Base-by-base conservation (phyloP, 768 basidiomycete species). In the Fibroporia radiculosa region DNA sequence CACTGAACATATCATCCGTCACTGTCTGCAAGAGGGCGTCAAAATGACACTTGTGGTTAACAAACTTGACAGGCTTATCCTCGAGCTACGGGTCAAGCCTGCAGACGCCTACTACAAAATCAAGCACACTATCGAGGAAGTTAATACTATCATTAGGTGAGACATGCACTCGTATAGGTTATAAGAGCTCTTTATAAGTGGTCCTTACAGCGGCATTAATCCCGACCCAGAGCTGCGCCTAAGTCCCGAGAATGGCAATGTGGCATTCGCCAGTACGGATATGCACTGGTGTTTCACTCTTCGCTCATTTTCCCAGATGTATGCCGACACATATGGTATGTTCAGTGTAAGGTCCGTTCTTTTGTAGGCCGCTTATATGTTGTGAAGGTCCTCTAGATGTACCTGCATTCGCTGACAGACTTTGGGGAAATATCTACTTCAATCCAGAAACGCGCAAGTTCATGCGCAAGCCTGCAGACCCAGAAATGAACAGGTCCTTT, bases 391-490 rank as follows among this genome's bases (percentile, higher is more conserved):
- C 79, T 8, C 67, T 98, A 41, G 87, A 97, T 58, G 78, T 92
- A n/a, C 63, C 74, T 26, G 75, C 82, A 7, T 95, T 99, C 53
- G 91, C 93, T 14, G 79, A 78, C 51, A 80, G 96, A 27, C 77
- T 99, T 12, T 99, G 96, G 96, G 96, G 96, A 13, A 93, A 98
- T 66, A 91, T 98, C 58, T 99, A 92, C 69, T 97, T 88, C 66
- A 81, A 93, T 64, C 59, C 71, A 33, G 81, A 88, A 48, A 78
- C 77, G 14, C 80, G 92, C 48, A 93, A 93, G 61, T 99, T 99
- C 63, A 84, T 82, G 2, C 80, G 91, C 39, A 93, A 92, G 61
- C 79, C 79, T 32, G 67, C 75, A 4, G 92, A 92, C 54, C 76
- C 85, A 0, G 89, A 92, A 54, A 71, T 80, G 33, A 75, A 76